A percentile compares a stretch with the other conserved stretches of the same genome.
Evolutionary conservation across 2,329 filamentous ascomycete species (phyloP).

Genomic region (Dactylellina haptotyla): DNA sequence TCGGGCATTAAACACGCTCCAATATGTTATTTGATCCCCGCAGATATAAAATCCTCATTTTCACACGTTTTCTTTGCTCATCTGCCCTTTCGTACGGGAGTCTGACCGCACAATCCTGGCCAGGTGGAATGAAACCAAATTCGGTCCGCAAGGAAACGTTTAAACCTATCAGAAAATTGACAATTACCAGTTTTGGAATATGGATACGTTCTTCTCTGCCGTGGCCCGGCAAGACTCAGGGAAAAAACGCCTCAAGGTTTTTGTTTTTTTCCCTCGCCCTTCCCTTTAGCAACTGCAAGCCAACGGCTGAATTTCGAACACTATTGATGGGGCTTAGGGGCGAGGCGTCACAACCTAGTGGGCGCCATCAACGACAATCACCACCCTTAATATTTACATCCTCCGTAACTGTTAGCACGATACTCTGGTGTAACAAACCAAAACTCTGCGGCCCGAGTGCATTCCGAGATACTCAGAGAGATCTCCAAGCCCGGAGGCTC

Average conservation of each 20-base stretch:
- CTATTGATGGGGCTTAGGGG: slow-evolving; percentile 14
- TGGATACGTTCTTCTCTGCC: slow-evolving; percentile 37
- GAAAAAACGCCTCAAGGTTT: slow-evolving; percentile 1
- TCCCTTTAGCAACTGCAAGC: slow-evolving; percentile 3
- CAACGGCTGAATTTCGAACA: slow-evolving; percentile 51
- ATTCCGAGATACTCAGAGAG: too few species aligned
- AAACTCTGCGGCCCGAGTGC: too few species aligned
- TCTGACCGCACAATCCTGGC: slow-evolving; percentile 30
- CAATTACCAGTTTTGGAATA: slow-evolving; percentile 30
- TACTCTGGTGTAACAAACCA: too few species aligned
- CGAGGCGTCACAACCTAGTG: slow-evolving; percentile 31
- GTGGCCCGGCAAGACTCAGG: slow-evolving; percentile 18
- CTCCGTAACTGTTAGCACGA: neutral
- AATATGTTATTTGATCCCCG: neutral
- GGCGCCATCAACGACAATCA: slow-evolving; percentile 20
- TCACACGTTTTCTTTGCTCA: slow-evolving; percentile 18
- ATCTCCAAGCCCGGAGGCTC: too few species aligned
- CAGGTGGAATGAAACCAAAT: neutral
- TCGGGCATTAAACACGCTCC: neutral
- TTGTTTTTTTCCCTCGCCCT: slow-evolving; percentile 21
- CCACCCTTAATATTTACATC: slow-evolving; percentile 13
- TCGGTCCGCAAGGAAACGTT: neutral
- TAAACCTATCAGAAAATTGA: slow-evolving; percentile 3
- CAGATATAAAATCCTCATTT: slow-evolving; percentile 23
- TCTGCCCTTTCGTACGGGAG: slow-evolving; percentile 1